Evolutionary conservation across 2,329 filamentous ascomycete genomes (phyloP), one percentile per base, ranked within the genome.

Genomic region (Polytolypa hystricis): DNA sequence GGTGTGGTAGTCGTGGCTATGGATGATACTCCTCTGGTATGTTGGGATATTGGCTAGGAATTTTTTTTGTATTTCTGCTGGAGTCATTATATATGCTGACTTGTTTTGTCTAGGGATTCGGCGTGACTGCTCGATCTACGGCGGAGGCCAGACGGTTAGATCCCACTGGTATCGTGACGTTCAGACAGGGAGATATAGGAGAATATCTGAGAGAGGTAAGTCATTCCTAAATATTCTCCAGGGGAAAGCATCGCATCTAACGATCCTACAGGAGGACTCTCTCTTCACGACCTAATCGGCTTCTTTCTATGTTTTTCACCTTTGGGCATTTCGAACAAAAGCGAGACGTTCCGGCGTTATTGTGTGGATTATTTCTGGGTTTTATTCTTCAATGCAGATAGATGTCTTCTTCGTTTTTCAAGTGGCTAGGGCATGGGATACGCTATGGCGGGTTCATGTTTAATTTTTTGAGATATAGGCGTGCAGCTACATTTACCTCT

Each of bases 151-250:
- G 85, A 53, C 73, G 84, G 47, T 59, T 95, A 50, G 91, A 95
- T 45, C 91, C 91, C 0, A 98, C 91, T 0, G 85, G 81, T 8
- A 81, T 95, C 42, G 81, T 84, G 7, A 81, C 81, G 38, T 96
- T 95, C 63, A 73, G 89, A 47, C 91, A 98, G 65, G 84, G 84
- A 1, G 91, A 98, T 66, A 81, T 84, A 49, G 91, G 91, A 50
- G 89, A 96, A 65, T 98, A 94, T 56, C 68, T 98, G 54, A 77
- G 91, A 55, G 89, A 96, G n/a, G n/a, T n/a, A n/a, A n/a, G n/a
- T n/a, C n/a, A n/a, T n/a, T n/a, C n/a, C n/a, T n/a, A n/a, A n/a
- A n/a, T 35, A 15, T 16, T 14, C 9, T 7, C 12, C 6, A 12
- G 14, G n/a, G 20, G 5, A 4, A 12, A 6, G 21, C 42, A 28